phyloP scores from a whole-genome alignment of 352 stramenopile genomes.

The Hyaloperonospora brassicae region DNA sequence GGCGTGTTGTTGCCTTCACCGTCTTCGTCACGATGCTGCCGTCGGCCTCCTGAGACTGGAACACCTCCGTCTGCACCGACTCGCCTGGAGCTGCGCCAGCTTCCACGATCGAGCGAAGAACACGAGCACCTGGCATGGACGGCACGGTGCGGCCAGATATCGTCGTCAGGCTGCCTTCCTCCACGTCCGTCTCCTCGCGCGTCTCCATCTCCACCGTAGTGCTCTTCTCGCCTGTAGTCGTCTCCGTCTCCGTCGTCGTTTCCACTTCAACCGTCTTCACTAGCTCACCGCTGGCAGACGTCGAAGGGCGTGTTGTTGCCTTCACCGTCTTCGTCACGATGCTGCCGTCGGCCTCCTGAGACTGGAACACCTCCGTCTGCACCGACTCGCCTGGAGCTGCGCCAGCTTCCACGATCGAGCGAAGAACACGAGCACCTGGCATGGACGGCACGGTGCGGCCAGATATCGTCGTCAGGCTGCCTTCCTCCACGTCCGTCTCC shows the following conservation, averaged over 20 bases:
- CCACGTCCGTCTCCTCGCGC: conserved; percentile 11
- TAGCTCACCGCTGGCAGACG: conserved; percentile 8
- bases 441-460: conserved; percentile 2
- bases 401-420: conserved; percentile 7
- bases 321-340: conserved; percentile 15
- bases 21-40: too few species aligned
- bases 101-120: too few species aligned
- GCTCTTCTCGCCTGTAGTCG: conserved; percentile 14
- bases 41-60: too few species aligned
- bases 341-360: conserved; percentile 10
- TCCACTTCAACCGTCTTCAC: conserved; percentile 13
- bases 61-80: too few species aligned
- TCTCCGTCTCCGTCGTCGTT: conserved; percentile 15
- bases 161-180: conserved; percentile 12
- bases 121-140: too few species aligned
- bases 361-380: conserved; percentile 15
- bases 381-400: conserved; percentile 10
- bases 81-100: too few species aligned
- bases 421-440: conserved; percentile 4
- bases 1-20: too few species aligned
- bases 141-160: too few species aligned
- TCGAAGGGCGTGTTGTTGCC: conserved; percentile 7
- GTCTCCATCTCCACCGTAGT: conserved; percentile 17
- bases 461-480: conserved; percentile 7
- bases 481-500: conserved; percentile 11